Base-by-base conservation (phyloP, 2,329 filamentous ascomycete species). In the Monosporascus sp. region DNA sequence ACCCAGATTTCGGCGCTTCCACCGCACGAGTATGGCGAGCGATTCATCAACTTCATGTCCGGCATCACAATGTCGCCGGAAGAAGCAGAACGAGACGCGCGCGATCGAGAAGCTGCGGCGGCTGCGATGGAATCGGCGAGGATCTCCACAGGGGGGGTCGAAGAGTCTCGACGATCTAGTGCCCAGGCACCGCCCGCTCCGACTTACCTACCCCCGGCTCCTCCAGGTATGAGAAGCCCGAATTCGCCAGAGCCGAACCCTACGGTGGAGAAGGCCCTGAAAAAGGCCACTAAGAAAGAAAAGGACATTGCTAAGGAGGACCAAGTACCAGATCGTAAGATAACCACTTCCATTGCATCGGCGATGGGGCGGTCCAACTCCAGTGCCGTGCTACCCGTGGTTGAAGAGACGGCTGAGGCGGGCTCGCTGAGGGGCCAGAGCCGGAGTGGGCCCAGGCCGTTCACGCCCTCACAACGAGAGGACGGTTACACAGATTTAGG, bases 1-100 rank as follows among this genome's bases (percentile, higher is more conserved):
- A 85, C 82, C 37, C 87, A 97, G 68, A 97, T 99, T 56, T 97
- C 93, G 0, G 91, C 94, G 2, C 86, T 97, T 24, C 89, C 92
- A 1, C 93, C 94, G 1, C 84, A 91, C 57, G 82, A 90, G 53
- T 99, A 99, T 65, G 94, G 94, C 28, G 91, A 97, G 54, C 87
- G 94, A 5, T 99, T 99, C 70, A 81, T 95, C 68, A 88, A 89
- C 60, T 99, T 99, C 69, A 92, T 99, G 66, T 86, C 87, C 49
- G 87, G 88, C 38, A 87, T 96, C 59, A 97, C 94, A 20, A 95
- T 92, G 84, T 94, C 91, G 2, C 80, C 82, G 15, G 93, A 97
- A 73, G 89, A 94, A 68, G 90, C 87, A 15, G 82, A 85, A 44
- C 79, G 87, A n/a, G 86, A 92, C 62, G 69, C 74, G 2, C 70